Base-by-base conservation (phyloP, 495 filamentous ascomycete species). In the Cryomyces minteri region DNA sequence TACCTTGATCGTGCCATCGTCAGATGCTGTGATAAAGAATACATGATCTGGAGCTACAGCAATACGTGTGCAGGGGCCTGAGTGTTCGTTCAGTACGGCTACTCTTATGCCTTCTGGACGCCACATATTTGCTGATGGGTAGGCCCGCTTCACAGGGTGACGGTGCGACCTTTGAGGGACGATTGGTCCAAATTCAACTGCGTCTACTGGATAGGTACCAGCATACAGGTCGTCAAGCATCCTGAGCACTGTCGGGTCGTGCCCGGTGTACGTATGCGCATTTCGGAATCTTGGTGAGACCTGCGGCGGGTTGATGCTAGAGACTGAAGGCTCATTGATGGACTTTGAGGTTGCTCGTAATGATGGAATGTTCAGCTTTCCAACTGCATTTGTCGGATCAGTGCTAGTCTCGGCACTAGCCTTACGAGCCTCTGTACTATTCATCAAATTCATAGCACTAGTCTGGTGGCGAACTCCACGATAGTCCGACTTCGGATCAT, bases 11-110 rank as follows among this genome's bases (percentile, higher is more conserved):
- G 73, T 79, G 7, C 88, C 82, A 62, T 99, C 92, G 60, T 96
- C 87, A 9, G 88, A 87, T 5, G 72, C 90, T 0, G 88, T 96
- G 30, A 90, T 71, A 61, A 99, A 99, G 66, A 99, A 99, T 4
- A 74, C 65, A 59, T 99, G 92, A 59, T 96, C 92, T 6, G 92
- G 84, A 2, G 88, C 77, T 25, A 85, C 71, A 5, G 83, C 68
- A 10, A 96, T 75, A 5, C 88, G 74, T 52, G 84, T 94, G 51
- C 96, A 75, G 18, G 84, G 72, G 2, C 70, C 84, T 10, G 69
- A 76, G 56, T 99, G 92, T 57, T 96, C 92, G 0, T 82, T 77
- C 54, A 95, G 88, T 0, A 80, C 81, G 5, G 86, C 83, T 10
- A 95, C 79, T 12, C 94, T 71, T 43, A 70, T 77, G 9, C 92